Base-by-base conservation (phyloP, 352 stramenopile species). In the Plasmopara muralis region DNA sequence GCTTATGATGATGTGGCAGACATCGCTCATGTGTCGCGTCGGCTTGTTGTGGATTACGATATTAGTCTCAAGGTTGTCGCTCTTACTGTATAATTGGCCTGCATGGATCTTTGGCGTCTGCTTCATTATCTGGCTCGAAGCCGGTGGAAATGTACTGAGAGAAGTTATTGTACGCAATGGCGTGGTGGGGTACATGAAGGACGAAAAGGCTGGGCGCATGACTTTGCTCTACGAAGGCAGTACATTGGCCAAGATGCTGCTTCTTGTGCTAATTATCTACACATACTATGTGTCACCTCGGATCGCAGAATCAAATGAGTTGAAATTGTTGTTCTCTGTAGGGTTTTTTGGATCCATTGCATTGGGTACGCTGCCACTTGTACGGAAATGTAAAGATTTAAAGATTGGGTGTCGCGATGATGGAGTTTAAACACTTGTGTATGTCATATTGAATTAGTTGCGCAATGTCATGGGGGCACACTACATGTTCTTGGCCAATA, bases 401-500 rank as follows among this genome's bases (percentile, higher is more conserved):
- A 31, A 46, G 25, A 13, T 47, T 33, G 34, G 20, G 20, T 25
- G 20, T 25, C 3, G 20, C 55, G 25, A 49, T 45, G 9, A 16
- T 29, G 39, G 20, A 25, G 20, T 1, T 25, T 25, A 3, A 25
- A 25, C 20, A 25, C 20, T 25, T 25, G 20, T 25, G 20, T 25
- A 25, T 25, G 20, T 3, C 20, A 25, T 25, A 25, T 47, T n/a
- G 47, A 15, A 59, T 15, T 41, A 89, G 78, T 51, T 89, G 9
- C 75, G 72, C 25, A 89, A 89, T 41, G 60, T 87, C 55, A 66
- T 89, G 62, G 78, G 75, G 4, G 78, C 69, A 2, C 75, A 85
- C 54, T 83, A 87, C 56, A 87, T 89, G 78, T 89, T 89, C 40
- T 57, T 89, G 44, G 56, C 66, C 55, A 89, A 84, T 50, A 86